Base-by-base conservation (phyloP, 805 yeast species). In the Tetrapisispora fleetii region DNA sequence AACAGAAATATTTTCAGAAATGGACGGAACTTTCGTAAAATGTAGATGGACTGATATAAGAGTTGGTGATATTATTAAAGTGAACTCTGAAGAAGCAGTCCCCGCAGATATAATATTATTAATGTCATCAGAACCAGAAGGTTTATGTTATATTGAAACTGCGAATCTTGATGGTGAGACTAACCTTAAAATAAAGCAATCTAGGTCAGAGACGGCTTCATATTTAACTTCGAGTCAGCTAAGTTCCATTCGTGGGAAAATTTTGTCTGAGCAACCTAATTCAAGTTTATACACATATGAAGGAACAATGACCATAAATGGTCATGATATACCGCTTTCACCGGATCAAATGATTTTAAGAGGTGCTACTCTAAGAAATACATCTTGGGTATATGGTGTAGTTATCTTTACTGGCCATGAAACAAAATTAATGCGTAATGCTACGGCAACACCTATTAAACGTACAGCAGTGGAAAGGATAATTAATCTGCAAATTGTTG, bases 81-180 rank as follows among this genome's bases (percentile, higher is more conserved):
- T 95, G 4, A 77, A 75, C 49, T 85, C 87, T 40, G 97, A 88
- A 58, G 95, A 91, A 53, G 83, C 95, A 0, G 77, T 93, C 49
- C 99, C 99, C 0, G 98, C 99, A 0, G 99, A 93, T 70, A 59
- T 93, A 48, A 73, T 91, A 17, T 67, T 95, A 17, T 63, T 93
- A 33, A 80, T 93, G 22, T 88, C 97, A 0, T 91, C 98, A 0
- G 99, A 93, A 65, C 99, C 99, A 0, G 98, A 91, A 67, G 99
- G 99, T 2, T 73, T 93, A 52, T 95, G 99, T 65, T 93, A 93
- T 59, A 87, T 95, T 48, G 99, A 93, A 67, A 93, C 99, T 1
- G 96, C 99, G 0, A 93, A 93, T 60, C 72, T 93, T 56, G 99
- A 93, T 67, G 99, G 99, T 49, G 99, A 93, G 65, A 95, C 99